Conservation (phyloP, 257 asterid species). For the Solanum clarkiae region DNA sequence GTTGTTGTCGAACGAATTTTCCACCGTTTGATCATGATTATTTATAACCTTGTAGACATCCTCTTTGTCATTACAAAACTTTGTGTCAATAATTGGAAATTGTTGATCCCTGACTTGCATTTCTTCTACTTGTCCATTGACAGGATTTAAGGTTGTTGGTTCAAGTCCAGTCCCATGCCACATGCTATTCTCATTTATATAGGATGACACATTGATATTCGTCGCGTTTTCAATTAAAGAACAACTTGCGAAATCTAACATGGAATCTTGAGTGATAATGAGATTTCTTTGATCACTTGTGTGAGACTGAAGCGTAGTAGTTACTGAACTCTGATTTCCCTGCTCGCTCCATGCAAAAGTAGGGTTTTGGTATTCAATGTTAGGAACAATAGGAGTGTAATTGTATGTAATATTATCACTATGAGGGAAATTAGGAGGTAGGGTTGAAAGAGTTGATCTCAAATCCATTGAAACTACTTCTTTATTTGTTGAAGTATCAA, state of each 20-base stretch:
- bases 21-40: constrained; percentile 1
- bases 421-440: background rate
- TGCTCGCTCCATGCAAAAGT: background rate
- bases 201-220: background rate
- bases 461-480: constrained; percentile 5
- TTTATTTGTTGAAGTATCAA: constrained; percentile 15
- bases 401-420: background rate
- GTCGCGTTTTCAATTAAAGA: constrained; percentile 16
- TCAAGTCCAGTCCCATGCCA: constrained; percentile 11
- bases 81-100: background rate
- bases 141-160: constrained; percentile 1
- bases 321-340: background rate
- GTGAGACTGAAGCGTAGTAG: background rate
- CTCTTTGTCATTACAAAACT: background rate
- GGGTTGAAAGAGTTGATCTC: background rate
- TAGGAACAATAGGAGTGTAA: background rate
- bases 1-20: constrained; percentile 18
- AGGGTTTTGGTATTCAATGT: background rate
- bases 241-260: constrained; percentile 10
- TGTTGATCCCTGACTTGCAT: background rate
- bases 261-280: background rate
- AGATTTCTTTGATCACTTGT: background rate
- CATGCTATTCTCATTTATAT: constrained; percentile 13
- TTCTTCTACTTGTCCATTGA: background rate
- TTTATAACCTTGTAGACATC: constrained; percentile 4